Evolutionary conservation across 2,329 filamentous ascomycete species (phyloP), one percentile per base, ranked within the genome.

Genomic region (Nothopassalora personata): DNA sequence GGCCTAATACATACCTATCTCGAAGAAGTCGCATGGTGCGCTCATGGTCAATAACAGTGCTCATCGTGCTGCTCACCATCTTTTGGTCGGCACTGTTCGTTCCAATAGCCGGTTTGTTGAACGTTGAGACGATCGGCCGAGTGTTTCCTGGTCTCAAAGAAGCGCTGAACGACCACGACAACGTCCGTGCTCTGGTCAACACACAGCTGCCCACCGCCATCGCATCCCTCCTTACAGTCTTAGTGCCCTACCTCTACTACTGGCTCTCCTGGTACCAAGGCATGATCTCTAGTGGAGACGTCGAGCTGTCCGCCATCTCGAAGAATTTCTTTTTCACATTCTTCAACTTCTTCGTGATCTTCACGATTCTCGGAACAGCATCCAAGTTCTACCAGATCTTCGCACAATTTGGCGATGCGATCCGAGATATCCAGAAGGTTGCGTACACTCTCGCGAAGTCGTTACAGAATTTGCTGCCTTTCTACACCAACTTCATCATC

Each of bases 261-360:
- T 97, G 87, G 79, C 83, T 99, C 10, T 91, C 93, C 2, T 92
- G 92, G 72, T 83, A 85, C 54, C 94, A 99, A 77, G 94, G 94
- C 52, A 95, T 95, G 86, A 90, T 96, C 54, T 97, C 94, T 0
- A 90, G 91, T 67, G 91, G 91, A 48, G 94, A 99, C 62, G 87
- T 99, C 23, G 94, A 97, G 74, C 81, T 99, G 6, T 97, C 94
- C 0, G 82, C 95, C 48, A 93, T 99, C 65, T 96, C 91, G 56
- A 99, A 99, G 78, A 99, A 97, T 75, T 99, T 97, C 77, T 71
- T 97, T 81, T 99, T 99, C 73, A 92, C 89, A 9, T 99, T 99
- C 75, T 97, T 99, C 83, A 99, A 99, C 76, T 90, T 97, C 58
- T 99, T 99, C 76, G 83, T 97, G 53, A 85, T 97, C 48, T 97